Evolutionary conservation across 495 filamentous ascomycete genomes (phyloP).

Genomic region (Hypoxylon rickii): DNA sequence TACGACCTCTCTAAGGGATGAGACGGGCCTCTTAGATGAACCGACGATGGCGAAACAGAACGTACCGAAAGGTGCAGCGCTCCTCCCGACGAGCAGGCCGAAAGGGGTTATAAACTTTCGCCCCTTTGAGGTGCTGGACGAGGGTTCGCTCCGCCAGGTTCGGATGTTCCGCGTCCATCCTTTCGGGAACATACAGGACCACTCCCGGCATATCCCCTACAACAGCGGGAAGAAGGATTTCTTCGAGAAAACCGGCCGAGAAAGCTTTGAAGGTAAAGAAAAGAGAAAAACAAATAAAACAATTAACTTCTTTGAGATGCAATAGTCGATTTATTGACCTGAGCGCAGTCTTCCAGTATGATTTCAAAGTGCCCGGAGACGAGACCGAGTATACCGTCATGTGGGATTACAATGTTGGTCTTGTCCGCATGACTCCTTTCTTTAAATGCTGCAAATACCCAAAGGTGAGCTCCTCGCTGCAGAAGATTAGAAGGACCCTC

Average conservation of each 20-base stretch:
- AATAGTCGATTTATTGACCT: conserved; percentile 17
- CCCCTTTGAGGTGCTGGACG: conserved; percentile 66
- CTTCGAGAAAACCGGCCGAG: conserved; percentile 78
- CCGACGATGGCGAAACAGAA: conserved; percentile 44
- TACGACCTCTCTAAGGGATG: conserved; percentile 34
- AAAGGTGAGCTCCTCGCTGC: conserved; percentile 62
- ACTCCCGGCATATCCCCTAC: conserved; percentile 83
- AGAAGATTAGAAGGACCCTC: neutral
- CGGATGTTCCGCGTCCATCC: conserved; percentile 67
- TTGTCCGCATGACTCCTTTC: conserved; percentile 91
- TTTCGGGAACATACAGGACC: conserved; percentile 68
- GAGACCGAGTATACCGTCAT: conserved; percentile 74
- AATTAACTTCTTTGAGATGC: conserved; percentile 3
- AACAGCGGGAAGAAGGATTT: conserved; percentile 91
- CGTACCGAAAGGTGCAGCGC: conserved; percentile 63
- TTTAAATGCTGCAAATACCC: conserved; percentile 87
- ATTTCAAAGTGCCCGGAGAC: conserved; percentile 74
- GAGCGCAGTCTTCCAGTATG: conserved; percentile 82
- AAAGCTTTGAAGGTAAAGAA: conserved; percentile 81
- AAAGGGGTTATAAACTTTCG: conserved; percentile 68
- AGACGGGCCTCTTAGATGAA: conserved; percentile 32
- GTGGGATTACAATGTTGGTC: conserved; percentile 98
- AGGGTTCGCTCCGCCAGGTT: conserved; percentile 58
- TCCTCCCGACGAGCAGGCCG: conserved; percentile 60
- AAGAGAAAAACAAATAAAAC: conserved; percentile 2